Evolutionary conservation across 1,284 basidiomycete species (phyloP).

Genomic region (Rhodofomes roseus): DNA sequence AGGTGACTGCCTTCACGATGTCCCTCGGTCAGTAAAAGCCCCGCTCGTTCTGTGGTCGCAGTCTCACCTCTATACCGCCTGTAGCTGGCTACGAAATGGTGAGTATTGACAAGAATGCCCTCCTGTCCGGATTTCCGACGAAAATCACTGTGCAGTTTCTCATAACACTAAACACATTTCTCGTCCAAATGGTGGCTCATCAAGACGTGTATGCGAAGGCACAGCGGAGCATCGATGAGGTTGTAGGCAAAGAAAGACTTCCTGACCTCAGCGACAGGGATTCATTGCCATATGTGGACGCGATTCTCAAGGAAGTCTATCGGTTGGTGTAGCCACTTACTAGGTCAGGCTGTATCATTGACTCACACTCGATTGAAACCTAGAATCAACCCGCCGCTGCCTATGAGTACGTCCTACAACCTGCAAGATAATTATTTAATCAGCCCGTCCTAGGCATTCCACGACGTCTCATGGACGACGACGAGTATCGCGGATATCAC

Average conservation of each 20-base stretch:
- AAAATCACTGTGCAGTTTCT: constrained; percentile 29
- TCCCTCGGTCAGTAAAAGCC: background rate
- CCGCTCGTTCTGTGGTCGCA: background rate
- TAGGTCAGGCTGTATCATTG: constrained; percentile 25
- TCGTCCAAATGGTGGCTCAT: constrained; percentile 38
- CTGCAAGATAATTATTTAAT: no score
- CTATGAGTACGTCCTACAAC: background rate
- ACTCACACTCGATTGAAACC: background rate
- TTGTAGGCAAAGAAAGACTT: constrained; percentile 34
- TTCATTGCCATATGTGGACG: constrained; percentile 16
- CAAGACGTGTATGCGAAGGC: constrained; percentile 35
- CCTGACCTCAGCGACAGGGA: constrained; percentile 38
- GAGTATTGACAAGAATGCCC: background rate
- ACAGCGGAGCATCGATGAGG: constrained; percentile 38
- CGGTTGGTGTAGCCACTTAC: background rate
- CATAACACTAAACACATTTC: constrained; percentile 37
- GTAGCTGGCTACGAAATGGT: background rate
- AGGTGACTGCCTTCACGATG: background rate
- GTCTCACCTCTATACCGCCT: background rate
- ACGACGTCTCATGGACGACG: constrained; percentile 5
- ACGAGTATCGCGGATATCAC: constrained; percentile 8
- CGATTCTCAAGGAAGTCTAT: constrained; percentile 36
- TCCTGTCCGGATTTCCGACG: background rate
- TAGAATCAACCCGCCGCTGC: background rate
- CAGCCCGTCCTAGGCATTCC: constrained; percentile 10